Evolutionary conservation across 306 rosid genomes (phyloP).

Genomic region (Gleditsia sinensis): DNA sequence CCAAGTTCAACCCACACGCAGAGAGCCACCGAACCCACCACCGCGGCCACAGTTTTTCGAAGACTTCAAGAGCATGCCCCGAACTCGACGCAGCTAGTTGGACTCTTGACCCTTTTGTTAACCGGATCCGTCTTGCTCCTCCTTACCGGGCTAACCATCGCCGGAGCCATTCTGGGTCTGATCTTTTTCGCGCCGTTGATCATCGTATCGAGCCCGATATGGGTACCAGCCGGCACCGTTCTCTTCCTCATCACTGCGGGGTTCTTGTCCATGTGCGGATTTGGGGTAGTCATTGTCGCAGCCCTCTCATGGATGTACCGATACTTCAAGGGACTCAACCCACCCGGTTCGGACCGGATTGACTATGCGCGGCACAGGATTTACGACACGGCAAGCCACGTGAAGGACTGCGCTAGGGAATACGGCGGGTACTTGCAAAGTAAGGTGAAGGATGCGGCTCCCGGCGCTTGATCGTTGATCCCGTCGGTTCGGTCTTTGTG

Average conservation of each 20-base stretch:
- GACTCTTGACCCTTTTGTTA: slow-evolving; percentile 55
- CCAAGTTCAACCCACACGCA: slow-evolving; percentile 35
- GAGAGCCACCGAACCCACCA: slow-evolving; percentile 24
- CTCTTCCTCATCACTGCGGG: slow-evolving; percentile 33
- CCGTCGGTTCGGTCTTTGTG: slow-evolving; percentile 1
- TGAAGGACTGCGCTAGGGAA: slow-evolving; percentile 58
- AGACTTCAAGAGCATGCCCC: slow-evolving; percentile 56
- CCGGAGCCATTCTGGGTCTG: slow-evolving; percentile 35
- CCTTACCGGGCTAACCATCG: slow-evolving; percentile 57
- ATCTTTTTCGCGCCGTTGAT: slow-evolving; percentile 59
- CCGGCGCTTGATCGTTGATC: slow-evolving; percentile 66
- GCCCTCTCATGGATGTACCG: slow-evolving; percentile 57
- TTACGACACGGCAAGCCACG: slow-evolving; percentile 59
- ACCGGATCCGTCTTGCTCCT: slow-evolving; percentile 54
- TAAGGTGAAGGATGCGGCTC: slow-evolving; percentile 70
- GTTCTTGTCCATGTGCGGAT: slow-evolving; percentile 51
- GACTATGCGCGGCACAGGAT: slow-evolving; percentile 54
- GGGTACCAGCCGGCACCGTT: slow-evolving; percentile 51
- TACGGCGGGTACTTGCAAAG: slow-evolving; percentile 62
- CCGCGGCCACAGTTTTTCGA: slow-evolving; percentile 40
- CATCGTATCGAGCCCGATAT: slow-evolving; percentile 59
- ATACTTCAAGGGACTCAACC: slow-evolving; percentile 50
- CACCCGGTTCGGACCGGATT: slow-evolving; percentile 54
- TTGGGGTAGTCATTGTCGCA: slow-evolving; percentile 42
- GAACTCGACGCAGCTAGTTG: slow-evolving; percentile 67